Percentiles rank a stretch among this genome's conserved stretches.
Evolutionary conservation across 2,329 filamentous ascomycete genomes (phyloP).

Genomic region (Didymella lethalis): DNA sequence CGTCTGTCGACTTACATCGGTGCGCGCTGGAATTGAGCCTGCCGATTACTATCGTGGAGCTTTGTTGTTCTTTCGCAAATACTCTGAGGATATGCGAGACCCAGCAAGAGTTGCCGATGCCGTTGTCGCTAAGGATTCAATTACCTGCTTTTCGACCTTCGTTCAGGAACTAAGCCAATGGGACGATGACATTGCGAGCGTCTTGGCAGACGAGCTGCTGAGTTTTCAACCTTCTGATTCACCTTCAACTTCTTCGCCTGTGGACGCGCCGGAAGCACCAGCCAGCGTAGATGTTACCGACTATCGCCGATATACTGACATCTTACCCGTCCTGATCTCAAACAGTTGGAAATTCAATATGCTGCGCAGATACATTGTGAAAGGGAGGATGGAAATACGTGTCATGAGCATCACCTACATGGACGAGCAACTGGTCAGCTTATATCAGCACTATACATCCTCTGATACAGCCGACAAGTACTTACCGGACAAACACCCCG

Average conservation of each 20-base stretch:
- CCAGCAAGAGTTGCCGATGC: constrained; percentile 40
- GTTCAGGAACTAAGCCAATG: constrained; percentile 40
- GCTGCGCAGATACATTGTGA: constrained; percentile 76
- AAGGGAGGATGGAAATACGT: constrained; percentile 88
- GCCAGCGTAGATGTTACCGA: constrained; percentile 11
- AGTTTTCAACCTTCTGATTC: constrained; percentile 36
- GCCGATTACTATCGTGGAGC: constrained; percentile 31
- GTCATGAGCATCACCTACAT: constrained; percentile 79
- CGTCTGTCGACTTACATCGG: constrained; percentile 24
- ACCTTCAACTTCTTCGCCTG: constrained; percentile 27
- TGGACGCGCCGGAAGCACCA: constrained; percentile 6
- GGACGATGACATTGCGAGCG: constrained; percentile 34
- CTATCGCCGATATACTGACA: constrained; percentile 40
- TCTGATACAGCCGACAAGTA: constrained; percentile 44
- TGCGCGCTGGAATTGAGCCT: constrained; percentile 23
- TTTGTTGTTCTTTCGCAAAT: constrained; percentile 40
- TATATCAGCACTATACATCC: constrained; percentile 61
- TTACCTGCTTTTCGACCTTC: constrained; percentile 32
- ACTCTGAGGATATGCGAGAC: constrained; percentile 39
- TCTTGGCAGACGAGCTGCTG: constrained; percentile 38
- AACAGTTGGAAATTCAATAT: constrained; percentile 74
- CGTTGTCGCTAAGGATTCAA: constrained; percentile 35
- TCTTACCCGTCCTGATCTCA: constrained; percentile 61
- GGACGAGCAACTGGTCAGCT: constrained; percentile 71
- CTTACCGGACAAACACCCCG: constrained; percentile 53